Conservation (phyloP, 345 rosid species). For the Salix viminalis region DNA sequence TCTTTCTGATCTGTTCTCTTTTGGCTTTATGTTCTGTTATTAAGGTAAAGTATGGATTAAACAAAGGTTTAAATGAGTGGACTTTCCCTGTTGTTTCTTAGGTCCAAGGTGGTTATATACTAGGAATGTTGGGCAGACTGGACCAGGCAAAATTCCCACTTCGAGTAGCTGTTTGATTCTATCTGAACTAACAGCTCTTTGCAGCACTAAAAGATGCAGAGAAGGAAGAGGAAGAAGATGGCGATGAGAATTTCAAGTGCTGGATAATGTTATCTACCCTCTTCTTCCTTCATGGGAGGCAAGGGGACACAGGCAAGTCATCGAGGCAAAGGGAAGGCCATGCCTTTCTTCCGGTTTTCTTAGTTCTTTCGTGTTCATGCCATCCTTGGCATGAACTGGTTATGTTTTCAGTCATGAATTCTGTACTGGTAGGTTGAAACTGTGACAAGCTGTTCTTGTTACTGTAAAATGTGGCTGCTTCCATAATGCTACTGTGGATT, state of each 20-base stretch:
- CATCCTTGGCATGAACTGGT: not conserved
- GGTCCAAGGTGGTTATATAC: not conserved
- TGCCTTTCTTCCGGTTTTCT: constrained; percentile 26
- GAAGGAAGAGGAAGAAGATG: constrained; percentile 8
- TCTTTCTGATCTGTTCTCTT: not conserved
- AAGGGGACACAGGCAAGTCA: constrained; percentile 22
- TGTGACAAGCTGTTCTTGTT: not conserved
- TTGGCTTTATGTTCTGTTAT: not conserved
- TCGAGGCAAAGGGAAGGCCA: constrained; percentile 30
- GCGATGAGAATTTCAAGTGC: not conserved
- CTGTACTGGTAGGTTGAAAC: not conserved
- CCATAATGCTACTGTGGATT: not conserved
- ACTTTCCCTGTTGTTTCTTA: not conserved
- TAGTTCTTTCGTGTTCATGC: not conserved
- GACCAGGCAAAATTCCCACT: not conserved
- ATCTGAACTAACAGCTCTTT: not conserved
- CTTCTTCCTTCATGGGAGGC: not conserved
- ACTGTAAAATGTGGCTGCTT: not conserved
- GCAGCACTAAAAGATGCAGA: not conserved
- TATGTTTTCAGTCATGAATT: not conserved
- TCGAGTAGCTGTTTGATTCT: not conserved
- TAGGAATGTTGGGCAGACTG: not conserved
- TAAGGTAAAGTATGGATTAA: not conserved
- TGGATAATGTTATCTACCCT: not conserved
- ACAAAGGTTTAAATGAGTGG: not conserved